A percentile compares a stretch with the other conserved stretches of the same genome.
Conservation (phyloP, 2,329 filamentous ascomycete species). For the Sphaerulina vaccinii region DNA sequence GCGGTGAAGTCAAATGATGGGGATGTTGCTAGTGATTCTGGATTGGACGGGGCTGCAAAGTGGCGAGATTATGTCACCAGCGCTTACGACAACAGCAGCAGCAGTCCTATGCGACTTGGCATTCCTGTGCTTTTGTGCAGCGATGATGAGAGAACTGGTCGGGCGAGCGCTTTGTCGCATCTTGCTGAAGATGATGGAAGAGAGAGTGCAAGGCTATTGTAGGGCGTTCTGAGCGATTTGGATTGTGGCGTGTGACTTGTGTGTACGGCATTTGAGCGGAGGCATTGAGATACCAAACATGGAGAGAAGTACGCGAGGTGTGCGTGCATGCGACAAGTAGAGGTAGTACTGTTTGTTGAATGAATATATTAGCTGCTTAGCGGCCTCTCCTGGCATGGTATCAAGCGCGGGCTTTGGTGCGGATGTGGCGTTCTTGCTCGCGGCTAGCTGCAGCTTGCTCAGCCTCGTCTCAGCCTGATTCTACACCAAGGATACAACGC, state of each 20-base stretch:
- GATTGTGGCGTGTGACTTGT: not conserved
- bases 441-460: too few relatives aligned
- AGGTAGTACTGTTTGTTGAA: too few relatives aligned
- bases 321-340: too few relatives aligned
- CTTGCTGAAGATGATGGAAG: constrained; percentile 1
- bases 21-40: not conserved
- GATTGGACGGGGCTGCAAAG: not conserved
- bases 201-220: constrained; percentile 6
- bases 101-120: not conserved
- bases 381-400: too few relatives aligned
- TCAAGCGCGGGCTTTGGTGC: too few relatives aligned
- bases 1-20: not conserved
- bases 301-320: too few relatives aligned
- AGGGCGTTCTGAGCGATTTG: not conserved
- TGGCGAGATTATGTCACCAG: not conserved
- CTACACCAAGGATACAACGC: too few relatives aligned
- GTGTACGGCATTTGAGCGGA: not conserved
- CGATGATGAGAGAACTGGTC: not conserved
- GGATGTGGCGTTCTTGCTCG: too few relatives aligned
- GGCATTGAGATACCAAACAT: too few relatives aligned
- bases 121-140: not conserved
- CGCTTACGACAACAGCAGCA: not conserved
- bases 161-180: not conserved
- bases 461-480: too few relatives aligned
- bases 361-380: too few relatives aligned